phyloP scores from a whole-genome alignment of 2,329 filamentous ascomycete genomes.

The Aspergillus fischeri region DNA sequence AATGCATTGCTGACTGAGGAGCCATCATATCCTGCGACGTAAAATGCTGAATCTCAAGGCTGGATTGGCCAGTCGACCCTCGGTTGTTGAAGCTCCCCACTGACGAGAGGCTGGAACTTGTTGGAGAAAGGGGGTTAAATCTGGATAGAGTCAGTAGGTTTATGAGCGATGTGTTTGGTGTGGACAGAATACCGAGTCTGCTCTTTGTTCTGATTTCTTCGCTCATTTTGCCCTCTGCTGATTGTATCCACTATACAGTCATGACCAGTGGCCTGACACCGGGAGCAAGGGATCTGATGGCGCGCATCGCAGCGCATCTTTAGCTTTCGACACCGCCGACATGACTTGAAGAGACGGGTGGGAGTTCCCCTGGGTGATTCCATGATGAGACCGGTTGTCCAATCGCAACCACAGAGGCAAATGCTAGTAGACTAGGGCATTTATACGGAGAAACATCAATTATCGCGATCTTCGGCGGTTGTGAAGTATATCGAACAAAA shows the following conservation, averaged over 20 bases:
- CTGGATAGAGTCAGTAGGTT: background rate
- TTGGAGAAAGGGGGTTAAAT: background rate
- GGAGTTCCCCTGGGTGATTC: conserved; percentile 7
- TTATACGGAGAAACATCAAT: background rate
- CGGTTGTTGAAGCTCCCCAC: conserved; percentile 18
- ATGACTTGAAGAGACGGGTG: conserved; percentile 33
- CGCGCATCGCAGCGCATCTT: conserved; percentile 36
- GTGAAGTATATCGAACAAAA: background rate
- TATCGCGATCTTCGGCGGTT: background rate
- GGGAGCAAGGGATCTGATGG: conserved; percentile 32
- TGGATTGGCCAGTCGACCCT: conserved; percentile 21
- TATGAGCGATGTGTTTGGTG: conserved; percentile 13
- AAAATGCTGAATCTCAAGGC: conserved; percentile 30
- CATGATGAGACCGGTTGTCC: background rate
- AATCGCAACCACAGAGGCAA: background rate
- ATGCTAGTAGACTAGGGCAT: background rate
- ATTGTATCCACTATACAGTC: conserved; percentile 34
- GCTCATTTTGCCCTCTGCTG: conserved; percentile 22
- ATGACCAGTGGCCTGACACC: conserved; percentile 29
- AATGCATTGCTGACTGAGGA: conserved; percentile 31
- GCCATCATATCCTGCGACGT: conserved; percentile 36
- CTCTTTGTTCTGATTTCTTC: conserved; percentile 20
- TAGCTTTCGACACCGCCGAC: conserved; percentile 32
- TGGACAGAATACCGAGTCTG: conserved; percentile 16
- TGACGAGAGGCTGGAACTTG: conserved; percentile 15